Evolutionary conservation across 129 eudicot species (phyloP), one percentile per base, ranked within the genome.

Genomic region (sunflower (Helianthus annuus)): DNA sequence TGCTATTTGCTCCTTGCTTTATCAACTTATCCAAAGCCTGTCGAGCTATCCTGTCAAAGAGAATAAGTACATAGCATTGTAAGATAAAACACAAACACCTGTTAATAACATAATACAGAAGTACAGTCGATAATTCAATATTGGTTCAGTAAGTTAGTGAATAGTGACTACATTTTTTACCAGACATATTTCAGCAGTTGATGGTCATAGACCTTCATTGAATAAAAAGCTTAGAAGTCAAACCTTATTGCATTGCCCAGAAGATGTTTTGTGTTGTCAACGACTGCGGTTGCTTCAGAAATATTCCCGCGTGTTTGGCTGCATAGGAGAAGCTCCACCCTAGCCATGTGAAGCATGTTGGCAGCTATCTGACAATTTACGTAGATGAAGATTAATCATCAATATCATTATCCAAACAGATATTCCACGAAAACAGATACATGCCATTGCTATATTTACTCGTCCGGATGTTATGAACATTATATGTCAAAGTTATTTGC

Each of bases 261-360:
- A 74, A 79, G 90, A 69, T 75, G 83, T 74, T 80, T 81, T 81
- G 95, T 89, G 22, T 68, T 70, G 13, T 85, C 86, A 83, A 89
- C 81, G 78, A 85, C 84, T 61, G 76, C 64, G 48, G 80, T 71
- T 64, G 85, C 90, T 73, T 83, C 69, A 63, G 87, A 74, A 57
- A 48, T 46, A 79, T 79, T 56, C 4, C 63, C 66, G 63, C 66
- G 77, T 70, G 75, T 64, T 76, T 81, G 79, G 59, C 68, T 69
- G 64, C 68, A 67, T 13, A 77, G 77, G 49, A 85, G 87, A 72
- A 81, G 78, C 73, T 85, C 84, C 69, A 92, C 81, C 79, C 87
- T 83, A 73, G 90, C 96, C 74, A 92, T 51, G 77, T 81, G 73
- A 70, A 92, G 81, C 87, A 87, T 79, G 81, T 89, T 89, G 69